Percentiles rank a stretch among this genome's conserved stretches.
phyloP scores from a whole-genome alignment of 2,329 filamentous ascomycete species.

The Penicillium brasilianum region DNA sequence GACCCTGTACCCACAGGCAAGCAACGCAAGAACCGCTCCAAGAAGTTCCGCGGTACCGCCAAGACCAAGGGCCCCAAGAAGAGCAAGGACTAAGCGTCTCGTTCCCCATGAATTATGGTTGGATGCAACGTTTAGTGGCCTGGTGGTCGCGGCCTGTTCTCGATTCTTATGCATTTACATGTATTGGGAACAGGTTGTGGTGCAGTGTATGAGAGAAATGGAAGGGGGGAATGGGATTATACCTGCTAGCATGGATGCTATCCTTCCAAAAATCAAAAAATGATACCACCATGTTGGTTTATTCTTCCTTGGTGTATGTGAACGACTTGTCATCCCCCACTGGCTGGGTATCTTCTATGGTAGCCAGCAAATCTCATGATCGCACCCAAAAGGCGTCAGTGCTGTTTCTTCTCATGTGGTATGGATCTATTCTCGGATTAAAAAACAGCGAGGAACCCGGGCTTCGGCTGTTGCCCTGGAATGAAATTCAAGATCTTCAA shows the following conservation, averaged over 20 bases:
- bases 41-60: conserved; percentile 96
- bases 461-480: conserved; percentile 32
- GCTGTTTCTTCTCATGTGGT: conserved; percentile 30
- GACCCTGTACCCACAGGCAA: conserved; percentile 72
- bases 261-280: conserved; percentile 4
- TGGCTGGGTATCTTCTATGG: conserved; percentile 8
- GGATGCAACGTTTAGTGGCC: conserved; percentile 35
- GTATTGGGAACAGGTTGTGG: conserved; percentile 13
- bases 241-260: conserved; percentile 11
- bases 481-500: conserved; percentile 34
- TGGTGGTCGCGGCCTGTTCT: conserved; percentile 32
- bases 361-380: conserved; percentile 23
- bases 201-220: conserved; percentile 15
- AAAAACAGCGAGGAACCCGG: conserved; percentile 33
- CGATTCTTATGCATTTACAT: conserved; percentile 16
- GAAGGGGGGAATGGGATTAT: conserved; percentile 7
- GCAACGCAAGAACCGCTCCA: conserved; percentile 99
- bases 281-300: conserved; percentile 9
- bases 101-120: conserved; percentile 26
- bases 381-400: conserved; percentile 31
- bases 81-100: conserved; percentile 73
- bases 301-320: conserved; percentile 7
- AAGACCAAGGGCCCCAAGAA: conserved; percentile 99
- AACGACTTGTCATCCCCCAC: conserved; percentile 13
- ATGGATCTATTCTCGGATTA: conserved; percentile 28